Conservation (phyloP, 2,329 filamentous ascomycete genomes). For the Drechmeria coniospora region DNA sequence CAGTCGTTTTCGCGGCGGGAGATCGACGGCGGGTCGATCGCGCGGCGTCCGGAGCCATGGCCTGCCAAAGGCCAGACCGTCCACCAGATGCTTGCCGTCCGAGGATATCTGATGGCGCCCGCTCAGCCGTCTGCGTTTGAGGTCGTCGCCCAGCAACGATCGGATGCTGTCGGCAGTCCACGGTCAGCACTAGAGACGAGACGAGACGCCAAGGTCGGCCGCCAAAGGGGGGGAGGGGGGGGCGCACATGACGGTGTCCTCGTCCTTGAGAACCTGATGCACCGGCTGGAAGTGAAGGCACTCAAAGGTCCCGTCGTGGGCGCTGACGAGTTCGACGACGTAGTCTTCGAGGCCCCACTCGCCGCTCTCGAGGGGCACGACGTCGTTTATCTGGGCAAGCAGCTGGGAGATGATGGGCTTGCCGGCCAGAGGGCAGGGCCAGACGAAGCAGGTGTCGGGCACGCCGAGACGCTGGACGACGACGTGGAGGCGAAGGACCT, state of each 20-base stretch:
- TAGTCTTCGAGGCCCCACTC: constrained; percentile 88
- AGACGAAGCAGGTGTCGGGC: constrained; percentile 57
- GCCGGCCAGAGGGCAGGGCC: constrained; percentile 42
- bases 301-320: constrained; percentile 52
- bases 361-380: constrained; percentile 64
- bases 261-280: constrained; percentile 55
- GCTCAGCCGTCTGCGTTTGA: constrained; percentile 54
- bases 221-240: neutral
- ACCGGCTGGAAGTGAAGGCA: constrained; percentile 74
- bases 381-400: constrained; percentile 62
- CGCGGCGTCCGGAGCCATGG: constrained; percentile 45
- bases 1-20: constrained; percentile 59
- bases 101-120: constrained; percentile 68
- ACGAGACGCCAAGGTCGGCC: neutral
- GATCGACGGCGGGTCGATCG: constrained; percentile 49
- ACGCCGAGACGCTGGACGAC: constrained; percentile 58
- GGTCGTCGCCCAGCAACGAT: constrained; percentile 58
- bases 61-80: constrained; percentile 73
- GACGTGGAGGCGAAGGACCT: constrained; percentile 52
- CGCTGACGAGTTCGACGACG: constrained; percentile 53
- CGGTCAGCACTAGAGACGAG: neutral
- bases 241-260: constrained; percentile 67
- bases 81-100: constrained; percentile 67
- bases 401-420: constrained; percentile 61
- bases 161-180: constrained; percentile 44